Evolutionary conservation across 139 green algal species (phyloP).

Genomic region (Chlorella sp.): DNA sequence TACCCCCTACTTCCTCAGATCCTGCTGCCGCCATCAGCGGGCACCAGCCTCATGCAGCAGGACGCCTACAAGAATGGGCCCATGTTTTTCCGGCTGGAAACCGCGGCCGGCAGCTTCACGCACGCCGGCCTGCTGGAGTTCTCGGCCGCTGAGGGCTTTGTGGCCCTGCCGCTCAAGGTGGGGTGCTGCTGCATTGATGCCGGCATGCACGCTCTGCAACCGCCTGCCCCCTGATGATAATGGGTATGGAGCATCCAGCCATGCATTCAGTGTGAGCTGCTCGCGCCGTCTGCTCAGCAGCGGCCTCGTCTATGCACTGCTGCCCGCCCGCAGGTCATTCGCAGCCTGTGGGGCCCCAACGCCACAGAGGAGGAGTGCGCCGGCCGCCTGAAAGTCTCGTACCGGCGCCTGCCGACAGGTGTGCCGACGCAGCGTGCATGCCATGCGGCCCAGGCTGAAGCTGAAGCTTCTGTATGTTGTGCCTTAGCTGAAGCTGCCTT

Average conservation of each 20-base stretch:
- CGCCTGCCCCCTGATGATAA: too few species aligned
- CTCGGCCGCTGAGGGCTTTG: constrained; percentile 73
- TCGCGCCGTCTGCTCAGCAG: too few species aligned
- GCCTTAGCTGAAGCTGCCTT: too few species aligned
- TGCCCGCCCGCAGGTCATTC: constrained; percentile 57
- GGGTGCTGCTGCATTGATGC: too few species aligned
- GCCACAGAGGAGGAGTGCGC: constrained; percentile 33
- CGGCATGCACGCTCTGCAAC: too few species aligned
- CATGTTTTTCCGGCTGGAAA: constrained; percentile 77
- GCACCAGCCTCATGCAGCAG: constrained; percentile 71
- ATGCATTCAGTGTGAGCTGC: too few species aligned
- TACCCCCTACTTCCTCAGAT: constrained; percentile 36
- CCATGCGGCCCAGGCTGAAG: too few species aligned
- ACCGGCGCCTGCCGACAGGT: constrained; percentile 53
- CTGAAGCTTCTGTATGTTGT: too few species aligned
- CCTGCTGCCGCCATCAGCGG: constrained; percentile 73
- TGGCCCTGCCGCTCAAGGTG: constrained; percentile 64
- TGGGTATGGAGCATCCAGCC: too few species aligned
- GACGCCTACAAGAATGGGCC: constrained; percentile 78
- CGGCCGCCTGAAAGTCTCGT: constrained; percentile 44
- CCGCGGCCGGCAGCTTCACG: constrained; percentile 39
- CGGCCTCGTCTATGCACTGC: too few species aligned
- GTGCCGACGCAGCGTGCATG: too few species aligned
- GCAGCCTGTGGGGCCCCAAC: constrained; percentile 70
- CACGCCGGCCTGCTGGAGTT: constrained; percentile 87